A percentile compares a stretch with the other conserved stretches of the same genome.
Evolutionary conservation across 2,329 filamentous ascomycete species (phyloP).

Genomic region (Cladosporium halotolerans): DNA sequence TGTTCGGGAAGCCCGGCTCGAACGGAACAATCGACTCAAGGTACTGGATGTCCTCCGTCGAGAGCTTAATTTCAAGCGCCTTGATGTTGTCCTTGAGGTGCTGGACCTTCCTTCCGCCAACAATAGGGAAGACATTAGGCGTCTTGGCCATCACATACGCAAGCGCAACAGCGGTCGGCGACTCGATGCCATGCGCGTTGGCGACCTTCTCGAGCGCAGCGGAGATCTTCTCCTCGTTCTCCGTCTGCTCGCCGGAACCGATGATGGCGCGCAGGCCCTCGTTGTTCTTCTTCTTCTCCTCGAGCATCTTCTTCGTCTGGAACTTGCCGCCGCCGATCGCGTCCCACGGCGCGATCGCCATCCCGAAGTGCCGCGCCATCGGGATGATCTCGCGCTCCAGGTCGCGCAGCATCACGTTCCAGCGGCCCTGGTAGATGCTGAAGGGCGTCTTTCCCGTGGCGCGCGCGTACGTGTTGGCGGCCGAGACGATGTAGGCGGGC

Average conservation of each 20-base stretch:
- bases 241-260: slow-evolving; percentile 24
- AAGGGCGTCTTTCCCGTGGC: slow-evolving; percentile 65
- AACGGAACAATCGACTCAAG: slow-evolving; percentile 59
- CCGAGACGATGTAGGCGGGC: slow-evolving; percentile 35
- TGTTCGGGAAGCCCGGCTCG: slow-evolving; percentile 61
- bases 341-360: slow-evolving; percentile 54
- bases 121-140: slow-evolving; percentile 66
- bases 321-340: slow-evolving; percentile 32
- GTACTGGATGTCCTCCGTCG: slow-evolving; percentile 56
- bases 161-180: slow-evolving; percentile 40
- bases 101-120: slow-evolving; percentile 63
- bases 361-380: slow-evolving; percentile 52
- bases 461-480: slow-evolving; percentile 49
- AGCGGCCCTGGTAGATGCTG: slow-evolving; percentile 61
- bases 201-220: slow-evolving; percentile 56
- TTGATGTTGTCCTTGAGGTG: slow-evolving; percentile 66
- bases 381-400: slow-evolving; percentile 43
- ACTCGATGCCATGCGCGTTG: slow-evolving; percentile 44
- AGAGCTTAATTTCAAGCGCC: slow-evolving; percentile 56
- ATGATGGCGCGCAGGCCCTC: slow-evolving; percentile 28
- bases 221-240: slow-evolving; percentile 48
- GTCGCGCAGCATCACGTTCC: slow-evolving; percentile 57
- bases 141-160: slow-evolving; percentile 70
- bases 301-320: slow-evolving; percentile 40
- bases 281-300: slow-evolving; percentile 36